Evolutionary conservation across 495 filamentous ascomycete genomes (phyloP).

Genomic region (Tuber borchii): DNA sequence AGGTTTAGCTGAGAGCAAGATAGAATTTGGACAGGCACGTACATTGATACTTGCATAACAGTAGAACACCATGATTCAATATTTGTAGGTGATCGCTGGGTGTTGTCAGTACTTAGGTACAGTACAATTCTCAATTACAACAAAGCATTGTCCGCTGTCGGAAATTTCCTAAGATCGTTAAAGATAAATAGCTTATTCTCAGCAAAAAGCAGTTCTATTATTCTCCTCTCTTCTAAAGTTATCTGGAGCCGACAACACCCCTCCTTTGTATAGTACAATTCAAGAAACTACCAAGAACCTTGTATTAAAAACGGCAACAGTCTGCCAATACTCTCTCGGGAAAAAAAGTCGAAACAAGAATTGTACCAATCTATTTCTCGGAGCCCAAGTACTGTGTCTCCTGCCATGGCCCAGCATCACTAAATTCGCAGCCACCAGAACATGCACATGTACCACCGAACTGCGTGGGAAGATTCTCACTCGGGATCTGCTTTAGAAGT

Average conservation of each 20-base stretch:
- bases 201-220: neutral
- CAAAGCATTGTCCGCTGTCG: neutral
- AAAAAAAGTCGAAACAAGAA: neutral
- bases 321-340: neutral
- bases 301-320: neutral
- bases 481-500: constrained; percentile 73
- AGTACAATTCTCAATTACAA: neutral
- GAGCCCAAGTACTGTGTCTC: constrained; percentile 55
- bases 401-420: constrained; percentile 88
- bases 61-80: neutral
- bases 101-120: neutral
- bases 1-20: neutral
- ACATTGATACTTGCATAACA: neutral
- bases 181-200: neutral
- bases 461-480: constrained; percentile 79
- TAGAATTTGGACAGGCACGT: neutral
- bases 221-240: neutral
- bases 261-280: neutral
- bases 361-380: neutral
- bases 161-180: neutral
- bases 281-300: neutral
- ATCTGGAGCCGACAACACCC: neutral
- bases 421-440: constrained; percentile 73
- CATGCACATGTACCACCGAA: constrained; percentile 85
- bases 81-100: neutral